phyloP scores from a whole-genome alignment of 306 rosid genomes.

The Medicago ruthenica region DNA sequence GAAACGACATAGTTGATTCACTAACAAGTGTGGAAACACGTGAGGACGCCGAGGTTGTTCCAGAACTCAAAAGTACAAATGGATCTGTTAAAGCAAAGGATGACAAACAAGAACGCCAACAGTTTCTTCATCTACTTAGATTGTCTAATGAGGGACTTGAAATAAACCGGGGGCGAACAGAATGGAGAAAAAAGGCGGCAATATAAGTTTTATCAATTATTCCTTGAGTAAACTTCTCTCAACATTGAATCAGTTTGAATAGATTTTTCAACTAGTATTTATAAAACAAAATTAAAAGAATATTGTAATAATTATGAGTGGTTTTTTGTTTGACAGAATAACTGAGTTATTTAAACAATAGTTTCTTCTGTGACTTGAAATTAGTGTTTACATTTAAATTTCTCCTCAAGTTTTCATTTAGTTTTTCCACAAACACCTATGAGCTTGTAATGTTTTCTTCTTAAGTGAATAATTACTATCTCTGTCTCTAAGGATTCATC shows the following conservation, averaged over 20 bases:
- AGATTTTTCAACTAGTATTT: neutral
- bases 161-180: slow-evolving; percentile 86
- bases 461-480: too few relatives aligned
- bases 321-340: neutral
- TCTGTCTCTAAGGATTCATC: slow-evolving; percentile 14
- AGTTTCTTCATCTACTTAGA: slow-evolving; percentile 80
- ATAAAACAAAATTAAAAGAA: neutral
- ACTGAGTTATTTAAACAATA: neutral
- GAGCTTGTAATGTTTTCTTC: too few relatives aligned
- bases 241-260: slow-evolving; percentile 1
- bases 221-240: neutral
- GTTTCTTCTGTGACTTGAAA: slow-evolving; percentile 13
- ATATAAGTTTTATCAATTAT: slow-evolving; percentile 48
- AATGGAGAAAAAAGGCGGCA: slow-evolving; percentile 87
- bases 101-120: slow-evolving; percentile 52
- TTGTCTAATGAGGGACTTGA: slow-evolving; percentile 74
- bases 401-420: too few relatives aligned
- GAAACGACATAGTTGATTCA: slow-evolving; percentile 74
- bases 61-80: slow-evolving; percentile 59
- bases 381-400: neutral
- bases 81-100: slow-evolving; percentile 54
- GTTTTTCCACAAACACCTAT: too few relatives aligned
- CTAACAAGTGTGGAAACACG: slow-evolving; percentile 67
- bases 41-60: slow-evolving; percentile 49
- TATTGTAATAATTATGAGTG: slow-evolving; percentile 1